Base-by-base conservation (phyloP, 345 rosid species). In the Kernera saxatilis region DNA sequence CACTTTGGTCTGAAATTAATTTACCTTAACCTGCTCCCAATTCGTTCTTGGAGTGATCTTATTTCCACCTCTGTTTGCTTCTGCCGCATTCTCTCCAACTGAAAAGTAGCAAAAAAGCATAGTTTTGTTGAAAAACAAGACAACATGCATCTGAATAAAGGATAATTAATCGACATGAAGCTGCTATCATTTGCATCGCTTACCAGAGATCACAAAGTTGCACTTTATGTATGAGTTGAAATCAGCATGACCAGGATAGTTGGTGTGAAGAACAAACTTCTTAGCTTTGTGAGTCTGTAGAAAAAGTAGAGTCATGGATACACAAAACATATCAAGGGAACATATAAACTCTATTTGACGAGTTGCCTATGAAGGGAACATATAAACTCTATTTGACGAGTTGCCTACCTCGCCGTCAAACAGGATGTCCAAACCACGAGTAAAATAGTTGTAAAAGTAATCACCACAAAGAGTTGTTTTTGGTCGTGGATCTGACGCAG, bases 1-100 rank as follows among this genome's bases (percentile, higher is more conserved):
- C 18, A 21, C 17, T 45, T 54, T 5, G 29, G 14, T 61, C 59
- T 12, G 30, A 45, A 44, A 30, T 17, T 4, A 33, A 13, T 64
- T 69, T 84, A 94, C 99, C 96, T 94, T 94, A 33, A 94, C 99
- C 74, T 91, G 92, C 66, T 89, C 96, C 99, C 99, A 94, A 46
- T 91, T 89, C 10, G 92, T 86, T 83, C 89, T 78, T 39, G 99
- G 85, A 17, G 93, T 85, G 58, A 94, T 89, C 73, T 79, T 81
- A 52, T 83, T 84, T 67, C 81, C 84, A 48, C 80, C 79, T 74
- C 70, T 78, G 69, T 78, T 85, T 59, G 73, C 89, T 76, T 84
- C 90, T 41, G 55, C 49, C 41, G 36, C 80, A 41, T 82, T 71
- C 27, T 71, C 86, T 56, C 77, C 82, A 80, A 72, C 89, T 80